Conservation (phyloP, 129 eudicot species). For the Calendula officinalis region DNA sequence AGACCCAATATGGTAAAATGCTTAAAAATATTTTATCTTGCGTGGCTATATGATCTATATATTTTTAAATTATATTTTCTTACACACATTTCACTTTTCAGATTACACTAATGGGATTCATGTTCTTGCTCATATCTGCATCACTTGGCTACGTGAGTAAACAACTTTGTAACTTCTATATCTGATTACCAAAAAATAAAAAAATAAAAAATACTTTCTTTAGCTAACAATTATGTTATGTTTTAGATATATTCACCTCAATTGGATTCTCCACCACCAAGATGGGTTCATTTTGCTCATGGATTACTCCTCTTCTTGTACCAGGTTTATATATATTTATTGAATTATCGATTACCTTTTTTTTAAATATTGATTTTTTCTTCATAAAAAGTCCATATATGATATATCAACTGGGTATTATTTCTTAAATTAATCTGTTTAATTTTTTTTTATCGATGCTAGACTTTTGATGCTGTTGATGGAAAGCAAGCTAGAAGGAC, state of each 20-base stretch:
- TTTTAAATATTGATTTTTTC: neutral
- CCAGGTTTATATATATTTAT: conserved; percentile 54
- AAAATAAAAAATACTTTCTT: too few relatives aligned
- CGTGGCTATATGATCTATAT: conserved; percentile 3
- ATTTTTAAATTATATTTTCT: conserved; percentile 11
- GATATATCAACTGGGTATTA: too few relatives aligned
- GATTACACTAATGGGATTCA: conserved; percentile 90
- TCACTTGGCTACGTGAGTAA: conserved; percentile 91
- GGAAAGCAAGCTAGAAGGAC: conserved; percentile 99
- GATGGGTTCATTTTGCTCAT: conserved; percentile 97
- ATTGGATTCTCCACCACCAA: conserved; percentile 94
- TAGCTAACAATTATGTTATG: neutral
- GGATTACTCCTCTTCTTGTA: conserved; percentile 91
- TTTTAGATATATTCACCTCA: conserved; percentile 91
- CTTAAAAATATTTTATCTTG: neutral
- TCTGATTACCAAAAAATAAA: too few relatives aligned
- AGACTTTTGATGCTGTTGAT: conserved; percentile 99
- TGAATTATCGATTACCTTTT: neutral
- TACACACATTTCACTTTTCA: conserved; percentile 36
- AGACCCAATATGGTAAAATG: conserved; percentile 92
- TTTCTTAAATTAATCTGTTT: neutral
- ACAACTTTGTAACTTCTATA: conserved; percentile 2
- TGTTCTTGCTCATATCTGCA: conserved; percentile 83
- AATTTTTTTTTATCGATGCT: neutral
- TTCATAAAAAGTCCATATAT: too few relatives aligned